Conservation (phyloP, 352 stramenopile species). For the Elongisporangium senticosum region DNA sequence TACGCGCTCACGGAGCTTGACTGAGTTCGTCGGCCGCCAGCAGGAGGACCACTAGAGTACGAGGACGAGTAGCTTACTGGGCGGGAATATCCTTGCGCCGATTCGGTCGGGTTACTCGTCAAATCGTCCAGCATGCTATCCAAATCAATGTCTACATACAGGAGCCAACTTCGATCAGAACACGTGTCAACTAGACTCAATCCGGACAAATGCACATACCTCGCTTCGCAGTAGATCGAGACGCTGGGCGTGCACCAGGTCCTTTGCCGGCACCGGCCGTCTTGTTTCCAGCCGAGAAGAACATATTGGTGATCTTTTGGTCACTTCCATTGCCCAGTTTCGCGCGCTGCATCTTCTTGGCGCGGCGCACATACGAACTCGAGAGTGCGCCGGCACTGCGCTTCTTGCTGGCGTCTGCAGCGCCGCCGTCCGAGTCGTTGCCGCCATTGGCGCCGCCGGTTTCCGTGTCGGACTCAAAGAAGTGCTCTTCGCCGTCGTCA, state of each 20-base stretch:
- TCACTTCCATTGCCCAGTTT: slow-evolving; percentile 68
- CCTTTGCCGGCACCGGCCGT: slow-evolving; percentile 14
- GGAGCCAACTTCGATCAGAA: slow-evolving; percentile 3
- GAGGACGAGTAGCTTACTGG: slow-evolving; percentile 53
- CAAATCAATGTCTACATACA: slow-evolving; percentile 63
- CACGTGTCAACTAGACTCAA: not conserved
- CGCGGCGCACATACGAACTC: slow-evolving; percentile 63
- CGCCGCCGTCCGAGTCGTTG: slow-evolving; percentile 37
- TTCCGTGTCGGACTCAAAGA: slow-evolving; percentile 82
- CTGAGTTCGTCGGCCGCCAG: slow-evolving; percentile 11
- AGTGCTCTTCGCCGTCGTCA: slow-evolving; percentile 86
- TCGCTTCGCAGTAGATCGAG: slow-evolving; percentile 33
- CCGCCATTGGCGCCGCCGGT: slow-evolving; percentile 7
- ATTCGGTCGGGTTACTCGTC: slow-evolving; percentile 77
- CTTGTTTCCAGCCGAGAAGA: slow-evolving; percentile 56
- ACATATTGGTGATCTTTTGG: slow-evolving; percentile 89
- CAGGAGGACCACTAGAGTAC: slow-evolving; percentile 8
- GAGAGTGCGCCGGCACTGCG: slow-evolving; percentile 71
- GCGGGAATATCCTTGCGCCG: slow-evolving; percentile 34
- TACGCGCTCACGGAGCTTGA: not conserved
- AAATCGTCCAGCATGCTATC: slow-evolving; percentile 84
- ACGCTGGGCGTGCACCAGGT: slow-evolving; percentile 4
- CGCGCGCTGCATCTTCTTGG: slow-evolving; percentile 80
- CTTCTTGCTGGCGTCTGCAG: slow-evolving; percentile 40
- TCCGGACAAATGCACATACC: slow-evolving; percentile 7